Base-by-base conservation (phyloP, 2,329 filamentous ascomycete species). In the Hymenoscyphus albidus region DNA sequence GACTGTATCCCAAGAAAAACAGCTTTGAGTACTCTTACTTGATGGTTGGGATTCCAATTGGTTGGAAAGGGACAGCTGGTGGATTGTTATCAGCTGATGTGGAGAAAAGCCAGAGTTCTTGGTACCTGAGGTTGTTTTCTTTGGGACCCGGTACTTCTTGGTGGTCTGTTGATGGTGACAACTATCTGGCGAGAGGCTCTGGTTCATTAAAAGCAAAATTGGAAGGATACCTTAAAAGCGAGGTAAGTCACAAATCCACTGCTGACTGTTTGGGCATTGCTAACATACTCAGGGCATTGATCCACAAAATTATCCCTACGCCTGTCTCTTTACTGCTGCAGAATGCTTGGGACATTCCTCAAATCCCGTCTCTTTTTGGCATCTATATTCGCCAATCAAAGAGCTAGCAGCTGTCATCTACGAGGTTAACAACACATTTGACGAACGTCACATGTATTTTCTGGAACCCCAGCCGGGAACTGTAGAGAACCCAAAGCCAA, bases 321-420 rank as follows among this genome's bases (percentile, higher is more conserved):
- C 86, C 0, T 92, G 92, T 70, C 79, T 93, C 3, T 80, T 91
- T 27, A 93, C 90, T 1, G 88, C 88, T 3, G 85, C 89, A 5
- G 82, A 82, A 38, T 88, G 92, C 66, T 74, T 91, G 5, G 87
- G 88, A 2, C 90, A 90, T 72, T 84, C 85, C 27, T 92, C 91
- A 76, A 93, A 92, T 70, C 89, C 89, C 0, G 87, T 90, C 2
- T 92, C 89, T 0, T 90, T 93, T 71, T 93, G 90, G 88, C 92
- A 92, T 69, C 81, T 93, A 2, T 93, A 93, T 73, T 83, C 86
- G 13, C 69, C 76, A 0, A 76, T 83, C 9, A 82, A 82, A 64
- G 76, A 81, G 5, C 79, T 93, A 14, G 82, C 80, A 31, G 86
- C 86, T 63, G 86, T 92, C 76, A 80, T 93, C 1, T 73, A 91